Evolutionary conservation across 2,329 filamentous ascomycete species (phyloP).

Genomic region (Colletotrichum sp.): DNA sequence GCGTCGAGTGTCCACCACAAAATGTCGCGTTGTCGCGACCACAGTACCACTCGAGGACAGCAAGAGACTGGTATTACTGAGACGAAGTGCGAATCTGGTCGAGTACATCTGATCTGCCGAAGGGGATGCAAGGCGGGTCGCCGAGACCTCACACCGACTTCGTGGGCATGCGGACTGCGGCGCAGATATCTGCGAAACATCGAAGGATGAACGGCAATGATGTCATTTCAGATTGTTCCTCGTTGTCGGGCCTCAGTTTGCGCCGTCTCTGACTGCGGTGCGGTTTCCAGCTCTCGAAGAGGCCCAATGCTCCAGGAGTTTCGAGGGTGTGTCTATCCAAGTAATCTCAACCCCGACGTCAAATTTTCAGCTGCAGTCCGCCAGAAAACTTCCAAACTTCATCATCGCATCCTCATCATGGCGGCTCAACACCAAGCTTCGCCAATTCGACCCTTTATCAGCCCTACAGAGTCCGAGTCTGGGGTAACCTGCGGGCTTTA

Average conservation of each 20-base stretch:
- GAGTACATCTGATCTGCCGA: background rate
- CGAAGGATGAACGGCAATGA: slow-evolving; percentile 15
- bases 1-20: slow-evolving; percentile 19
- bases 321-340: background rate
- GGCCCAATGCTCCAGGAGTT: background rate
- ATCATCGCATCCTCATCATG: background rate
- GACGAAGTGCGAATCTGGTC: background rate
- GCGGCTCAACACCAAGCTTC: slow-evolving; percentile 14
- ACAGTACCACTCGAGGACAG: background rate
- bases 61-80: background rate
- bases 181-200: slow-evolving; percentile 1
- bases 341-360: background rate
- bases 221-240: slow-evolving; percentile 6
- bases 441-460: slow-evolving; percentile 15
- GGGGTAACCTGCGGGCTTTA: slow-evolving; percentile 19
- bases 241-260: background rate
- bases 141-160: background rate
- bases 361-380: background rate
- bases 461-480: slow-evolving; percentile 20
- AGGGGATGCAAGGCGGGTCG: background rate
- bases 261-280: background rate
- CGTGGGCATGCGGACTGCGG: background rate
- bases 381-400: background rate
- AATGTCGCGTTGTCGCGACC: slow-evolving; percentile 8
- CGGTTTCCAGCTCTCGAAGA: background rate